Base-by-base conservation (phyloP, 371 early-diverging fungal genomes). In the Actinomortierella wolfii region DNA sequence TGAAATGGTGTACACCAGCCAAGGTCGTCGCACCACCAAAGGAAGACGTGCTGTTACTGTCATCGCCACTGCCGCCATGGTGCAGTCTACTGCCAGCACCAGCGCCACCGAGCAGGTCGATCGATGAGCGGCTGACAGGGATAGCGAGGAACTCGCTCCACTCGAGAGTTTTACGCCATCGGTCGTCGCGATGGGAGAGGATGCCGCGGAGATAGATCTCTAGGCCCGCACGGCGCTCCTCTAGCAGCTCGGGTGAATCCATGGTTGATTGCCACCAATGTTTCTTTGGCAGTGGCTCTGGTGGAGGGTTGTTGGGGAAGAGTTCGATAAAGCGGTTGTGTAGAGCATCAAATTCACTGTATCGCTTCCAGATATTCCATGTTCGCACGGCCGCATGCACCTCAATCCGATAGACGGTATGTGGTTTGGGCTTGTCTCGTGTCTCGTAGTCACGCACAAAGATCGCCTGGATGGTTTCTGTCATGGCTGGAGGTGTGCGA, bases 301-400 rank as follows among this genome's bases (percentile, higher is more conserved):
- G 87, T 41, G 90, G 86, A 0, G 85, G 77, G 9, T 81, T 70
- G 57, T 82, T 81, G 0, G 94, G 90, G 59, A 85, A 89, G 21
- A 84, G 79, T 41, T 85, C 78, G 1, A 64, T 40, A 20, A 86
- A 79, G 18, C 79, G 80, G 2, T 44, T 41, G 57, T 90, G 77
- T 1, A 96, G 85, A 28, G 82, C 77, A 40, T 82, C 81, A 64
- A 96, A 96, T 57, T 94, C 94, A 49, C 87, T 89, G 77, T 94
- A 96, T 3, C 96, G 88, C 59, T 88, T 89, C 91, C 92, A 93
- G 21, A 95, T 88, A 1, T 81, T 83, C 96, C 96, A 96, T 13
- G 91, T 85, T 20, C 94, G 87, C 23, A 94, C 92, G 2, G 93
- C 90, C 1, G 90, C 92, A 61, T 89, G 86, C 8, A 93, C 86